Evolutionary conservation across 2,329 filamentous ascomycete species (phyloP).

Genomic region (Ophiostoma quercus): DNA sequence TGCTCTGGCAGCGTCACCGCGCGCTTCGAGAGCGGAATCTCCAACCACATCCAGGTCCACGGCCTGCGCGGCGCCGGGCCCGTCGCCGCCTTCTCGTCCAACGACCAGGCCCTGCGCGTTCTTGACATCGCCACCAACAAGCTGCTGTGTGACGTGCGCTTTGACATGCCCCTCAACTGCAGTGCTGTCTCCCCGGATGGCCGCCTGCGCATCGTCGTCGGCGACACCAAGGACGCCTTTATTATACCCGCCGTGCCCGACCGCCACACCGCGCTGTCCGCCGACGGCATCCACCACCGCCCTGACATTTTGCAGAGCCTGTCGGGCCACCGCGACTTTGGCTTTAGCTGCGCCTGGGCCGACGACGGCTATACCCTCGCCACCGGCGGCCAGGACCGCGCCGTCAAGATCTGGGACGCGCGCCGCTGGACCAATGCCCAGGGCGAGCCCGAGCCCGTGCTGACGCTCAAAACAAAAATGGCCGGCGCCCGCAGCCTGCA

Average conservation of each 20-base stretch:
- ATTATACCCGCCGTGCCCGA: constrained; percentile 67
- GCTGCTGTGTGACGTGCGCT: constrained; percentile 50
- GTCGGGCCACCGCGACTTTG: constrained; percentile 61
- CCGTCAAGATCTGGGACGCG: constrained; percentile 70
- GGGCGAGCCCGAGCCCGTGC: constrained; percentile 42
- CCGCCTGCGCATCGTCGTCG: constrained; percentile 66
- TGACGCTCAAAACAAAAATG: constrained; percentile 58
- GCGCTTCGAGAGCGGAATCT: constrained; percentile 50
- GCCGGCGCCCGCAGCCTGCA: constrained; percentile 63
- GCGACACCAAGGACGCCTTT: constrained; percentile 59
- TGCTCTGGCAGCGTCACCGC: constrained; percentile 49
- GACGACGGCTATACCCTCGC: constrained; percentile 71
- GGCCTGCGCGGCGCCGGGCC: constrained; percentile 47
- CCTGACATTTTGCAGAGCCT: constrained; percentile 51
- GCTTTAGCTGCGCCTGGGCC: constrained; percentile 75
- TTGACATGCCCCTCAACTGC: constrained; percentile 64
- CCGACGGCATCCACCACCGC: constrained; percentile 3
- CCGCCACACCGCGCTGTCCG: constrained; percentile 7
- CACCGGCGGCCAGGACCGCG: constrained; percentile 70
- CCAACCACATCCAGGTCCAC: constrained; percentile 60
- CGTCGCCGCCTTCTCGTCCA: constrained; percentile 57
- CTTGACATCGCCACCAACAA: constrained; percentile 56
- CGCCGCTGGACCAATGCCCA: constrained; percentile 50
- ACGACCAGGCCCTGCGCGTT: constrained; percentile 55
- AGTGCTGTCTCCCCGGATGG: constrained; percentile 66